Conservation (phyloP, 768 basidiomycete genomes). For the Suillus subalutaceus region DNA sequence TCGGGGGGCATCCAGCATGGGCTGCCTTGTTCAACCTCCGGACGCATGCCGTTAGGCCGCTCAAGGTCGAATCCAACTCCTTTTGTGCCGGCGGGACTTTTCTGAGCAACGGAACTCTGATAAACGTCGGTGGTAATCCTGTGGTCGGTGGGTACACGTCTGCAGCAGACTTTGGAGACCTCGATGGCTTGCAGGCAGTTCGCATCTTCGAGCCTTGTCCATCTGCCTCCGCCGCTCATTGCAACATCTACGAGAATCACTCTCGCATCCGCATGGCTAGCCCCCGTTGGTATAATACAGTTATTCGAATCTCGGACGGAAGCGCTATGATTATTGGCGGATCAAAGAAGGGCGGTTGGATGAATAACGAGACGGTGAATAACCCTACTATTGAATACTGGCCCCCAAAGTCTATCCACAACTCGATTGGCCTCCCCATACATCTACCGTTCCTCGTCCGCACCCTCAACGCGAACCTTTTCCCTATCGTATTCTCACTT, state of each 20-base stretch:
- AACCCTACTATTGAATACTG: constrained; percentile 84
- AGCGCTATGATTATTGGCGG: constrained; percentile 85
- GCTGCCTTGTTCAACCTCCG: constrained; percentile 72
- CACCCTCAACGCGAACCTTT: constrained; percentile 82
- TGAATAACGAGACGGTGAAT: constrained; percentile 79
- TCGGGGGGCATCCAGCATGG: constrained; percentile 82
- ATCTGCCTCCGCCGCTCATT: constrained; percentile 46
- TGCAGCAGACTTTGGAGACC: constrained; percentile 75
- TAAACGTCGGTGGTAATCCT: constrained; percentile 84
- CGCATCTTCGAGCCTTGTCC: constrained; percentile 74
- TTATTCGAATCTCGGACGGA: constrained; percentile 70
- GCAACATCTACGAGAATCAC: constrained; percentile 69
- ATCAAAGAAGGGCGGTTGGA: constrained; percentile 83
- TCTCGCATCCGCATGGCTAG: constrained; percentile 68
- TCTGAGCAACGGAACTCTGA: constrained; percentile 72
- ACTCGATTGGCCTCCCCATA: constrained; percentile 68
- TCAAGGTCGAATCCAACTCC: constrained; percentile 75
- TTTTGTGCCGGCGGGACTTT: constrained; percentile 87
- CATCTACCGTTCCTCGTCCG: constrained; percentile 63
- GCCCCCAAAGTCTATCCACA: constrained; percentile 75
- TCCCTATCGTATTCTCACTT: constrained; percentile 74
- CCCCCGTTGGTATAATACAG: constrained; percentile 82
- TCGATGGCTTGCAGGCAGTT: constrained; percentile 72
- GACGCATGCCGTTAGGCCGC: constrained; percentile 61
- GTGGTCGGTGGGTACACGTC: constrained; percentile 66